These are phyloP conservation scores for Triangularia setosa DNA, from an alignment of 2,329 filamentous ascomycete species.

Conservation along the genomic window DNA sequence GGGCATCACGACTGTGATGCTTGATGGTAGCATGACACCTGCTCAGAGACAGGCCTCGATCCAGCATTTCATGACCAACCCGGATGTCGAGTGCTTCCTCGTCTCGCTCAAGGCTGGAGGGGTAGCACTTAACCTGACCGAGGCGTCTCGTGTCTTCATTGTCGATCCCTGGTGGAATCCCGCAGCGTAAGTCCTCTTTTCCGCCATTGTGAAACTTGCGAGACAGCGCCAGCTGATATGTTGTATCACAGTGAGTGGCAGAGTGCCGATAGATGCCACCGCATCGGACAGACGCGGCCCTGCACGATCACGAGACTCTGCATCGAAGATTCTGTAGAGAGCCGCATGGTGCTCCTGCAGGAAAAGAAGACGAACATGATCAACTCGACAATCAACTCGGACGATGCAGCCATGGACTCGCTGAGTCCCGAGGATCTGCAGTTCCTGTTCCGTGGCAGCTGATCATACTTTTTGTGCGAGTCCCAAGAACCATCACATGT, in stretches of 20 bases:
- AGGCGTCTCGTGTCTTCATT: conserved; percentile 92
- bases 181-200: conserved; percentile 55
- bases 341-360: conserved; percentile 88
- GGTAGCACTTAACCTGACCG: conserved; percentile 90
- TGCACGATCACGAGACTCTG: conserved; percentile 92
- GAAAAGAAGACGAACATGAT: conserved; percentile 99
- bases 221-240: conserved; percentile 10
- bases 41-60: conserved; percentile 90
- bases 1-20: conserved; percentile 97
- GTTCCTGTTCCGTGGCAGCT: conserved; percentile 81
- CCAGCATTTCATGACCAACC: conserved; percentile 92
- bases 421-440: conserved; percentile 89
- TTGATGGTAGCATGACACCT: conserved; percentile 96
- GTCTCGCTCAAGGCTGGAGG: conserved; percentile 95
- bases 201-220: background rate
- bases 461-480: conserved; percentile 15
- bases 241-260: conserved; percentile 71
- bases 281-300: conserved; percentile 89
- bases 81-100: conserved; percentile 91
- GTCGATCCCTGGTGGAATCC: conserved; percentile 99
- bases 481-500: background rate
- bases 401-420: conserved; percentile 86
- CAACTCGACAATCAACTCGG: conserved; percentile 90
- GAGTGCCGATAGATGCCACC: conserved; percentile 87
- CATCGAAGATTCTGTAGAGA: conserved; percentile 96